Evolutionary conservation across 73 alveolate genomes (phyloP).

Genomic region (Tetrahymena malaccensis): DNA sequence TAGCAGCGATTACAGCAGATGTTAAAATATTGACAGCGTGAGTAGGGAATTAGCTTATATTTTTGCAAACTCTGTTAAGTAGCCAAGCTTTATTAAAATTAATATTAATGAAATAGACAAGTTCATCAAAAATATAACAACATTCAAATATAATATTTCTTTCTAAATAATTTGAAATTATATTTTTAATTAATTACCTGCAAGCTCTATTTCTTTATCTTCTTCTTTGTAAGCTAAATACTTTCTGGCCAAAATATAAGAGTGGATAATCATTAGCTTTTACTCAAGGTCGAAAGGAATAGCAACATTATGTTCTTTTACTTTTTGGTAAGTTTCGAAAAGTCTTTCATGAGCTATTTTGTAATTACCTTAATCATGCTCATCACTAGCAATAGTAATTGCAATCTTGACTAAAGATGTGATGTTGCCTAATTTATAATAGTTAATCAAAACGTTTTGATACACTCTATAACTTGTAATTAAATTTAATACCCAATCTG

Average conservation of each 20-base stretch:
- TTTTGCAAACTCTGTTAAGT: constrained; percentile 89
- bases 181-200: neutral
- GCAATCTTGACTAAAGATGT: constrained; percentile 89
- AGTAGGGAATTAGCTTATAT: constrained; percentile 93
- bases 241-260: constrained; percentile 77
- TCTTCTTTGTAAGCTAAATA: constrained; percentile 1
- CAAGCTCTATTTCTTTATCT: constrained; percentile 12
- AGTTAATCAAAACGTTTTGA: neutral
- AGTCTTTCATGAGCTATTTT: constrained; percentile 92
- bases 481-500: constrained; percentile 1
- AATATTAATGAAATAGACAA: constrained; percentile 7
- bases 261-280: constrained; percentile 92
- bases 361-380: constrained; percentile 90
- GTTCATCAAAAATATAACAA: neutral
- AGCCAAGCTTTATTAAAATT: constrained; percentile 60
- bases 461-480: neutral
- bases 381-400: constrained; percentile 86
- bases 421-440: constrained; percentile 67
- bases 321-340: constrained; percentile 79
- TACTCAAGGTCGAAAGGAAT: constrained; percentile 85
- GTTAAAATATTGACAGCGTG: constrained; percentile 98
- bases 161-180: neutral
- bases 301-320: constrained; percentile 62
- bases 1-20: constrained; percentile 97
- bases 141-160: too few relatives aligned